Conservation (phyloP, 192 early-diverging fungal species). For the Chytriomyces sp. region DNA sequence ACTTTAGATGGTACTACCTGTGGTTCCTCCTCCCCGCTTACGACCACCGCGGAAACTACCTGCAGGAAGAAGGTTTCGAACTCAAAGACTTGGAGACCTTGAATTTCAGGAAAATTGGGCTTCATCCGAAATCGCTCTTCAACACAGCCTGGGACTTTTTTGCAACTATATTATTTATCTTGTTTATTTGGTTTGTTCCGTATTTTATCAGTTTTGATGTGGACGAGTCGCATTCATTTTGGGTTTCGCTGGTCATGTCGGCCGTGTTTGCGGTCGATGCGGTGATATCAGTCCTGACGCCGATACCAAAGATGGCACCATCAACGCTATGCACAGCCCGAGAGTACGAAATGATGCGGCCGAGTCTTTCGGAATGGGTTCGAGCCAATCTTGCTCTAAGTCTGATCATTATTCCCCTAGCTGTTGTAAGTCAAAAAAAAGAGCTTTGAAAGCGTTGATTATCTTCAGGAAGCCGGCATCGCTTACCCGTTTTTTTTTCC, state of each 20-base stretch:
- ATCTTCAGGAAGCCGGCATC: neutral
- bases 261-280: neutral
- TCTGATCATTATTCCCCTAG: neutral
- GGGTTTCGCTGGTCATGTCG: neutral
- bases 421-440: neutral
- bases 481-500: too few species aligned
- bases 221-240: neutral
- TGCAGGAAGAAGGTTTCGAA: conserved; percentile 3
- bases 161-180: neutral
- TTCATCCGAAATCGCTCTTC: conserved; percentile 14
- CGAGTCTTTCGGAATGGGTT: neutral
- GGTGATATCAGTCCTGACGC: neutral
- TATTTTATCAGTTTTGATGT: neutral
- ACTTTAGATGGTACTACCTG: neutral
- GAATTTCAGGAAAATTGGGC: neutral
- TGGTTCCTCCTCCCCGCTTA: conserved; percentile 18
- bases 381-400: neutral
- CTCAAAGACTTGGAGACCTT: conserved; percentile 2
- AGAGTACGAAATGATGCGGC: conserved; percentile 9
- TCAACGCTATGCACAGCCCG: neutral
- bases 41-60: neutral
- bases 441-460: neutral
- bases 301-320: neutral
- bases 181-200: conserved; percentile 7
- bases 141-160: conserved; percentile 4